Conservation (phyloP, 1,284 basidiomycete genomes). For the Apiotrichum mycotoxinovorans region DNA sequence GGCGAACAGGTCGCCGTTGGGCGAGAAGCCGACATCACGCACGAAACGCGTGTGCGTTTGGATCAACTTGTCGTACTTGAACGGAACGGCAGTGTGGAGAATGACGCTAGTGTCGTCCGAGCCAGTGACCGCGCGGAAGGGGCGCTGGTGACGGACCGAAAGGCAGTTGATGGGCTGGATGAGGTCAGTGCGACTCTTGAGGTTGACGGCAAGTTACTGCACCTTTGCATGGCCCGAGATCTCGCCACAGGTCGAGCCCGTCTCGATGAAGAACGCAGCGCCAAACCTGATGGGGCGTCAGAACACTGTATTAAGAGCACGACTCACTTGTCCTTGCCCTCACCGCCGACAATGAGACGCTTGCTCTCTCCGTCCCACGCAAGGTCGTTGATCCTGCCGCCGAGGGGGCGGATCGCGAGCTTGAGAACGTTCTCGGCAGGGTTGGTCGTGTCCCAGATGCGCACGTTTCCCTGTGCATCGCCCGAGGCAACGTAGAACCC, state of each 20-base stretch:
- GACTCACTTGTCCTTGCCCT: conserved; percentile 78
- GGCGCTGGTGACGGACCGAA: conserved; percentile 81
- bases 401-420: conserved; percentile 75
- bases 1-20: conserved; percentile 76
- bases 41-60: conserved; percentile 90
- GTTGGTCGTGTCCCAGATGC: conserved; percentile 90
- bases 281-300: conserved; percentile 66
- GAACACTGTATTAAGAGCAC: background rate
- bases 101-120: conserved; percentile 79
- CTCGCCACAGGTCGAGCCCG: conserved; percentile 86
- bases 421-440: conserved; percentile 75
- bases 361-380: conserved; percentile 97
- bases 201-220: background rate
- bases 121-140: conserved; percentile 84
- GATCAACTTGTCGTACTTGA: conserved; percentile 86
- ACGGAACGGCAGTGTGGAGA: conserved; percentile 74
- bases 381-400: conserved; percentile 84
- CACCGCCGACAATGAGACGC: conserved; percentile 92
- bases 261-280: conserved; percentile 81
- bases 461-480: conserved; percentile 73
- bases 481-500: conserved; percentile 94
- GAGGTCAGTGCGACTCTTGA: background rate
- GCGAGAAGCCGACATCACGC: conserved; percentile 81
- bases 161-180: conserved; percentile 78
- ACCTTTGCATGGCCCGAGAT: conserved; percentile 91